Evolutionary conservation across 2,329 filamentous ascomycete species (phyloP), one percentile per base, ranked within the genome.

Genomic region (Chaetomiaceae sp.): DNA sequence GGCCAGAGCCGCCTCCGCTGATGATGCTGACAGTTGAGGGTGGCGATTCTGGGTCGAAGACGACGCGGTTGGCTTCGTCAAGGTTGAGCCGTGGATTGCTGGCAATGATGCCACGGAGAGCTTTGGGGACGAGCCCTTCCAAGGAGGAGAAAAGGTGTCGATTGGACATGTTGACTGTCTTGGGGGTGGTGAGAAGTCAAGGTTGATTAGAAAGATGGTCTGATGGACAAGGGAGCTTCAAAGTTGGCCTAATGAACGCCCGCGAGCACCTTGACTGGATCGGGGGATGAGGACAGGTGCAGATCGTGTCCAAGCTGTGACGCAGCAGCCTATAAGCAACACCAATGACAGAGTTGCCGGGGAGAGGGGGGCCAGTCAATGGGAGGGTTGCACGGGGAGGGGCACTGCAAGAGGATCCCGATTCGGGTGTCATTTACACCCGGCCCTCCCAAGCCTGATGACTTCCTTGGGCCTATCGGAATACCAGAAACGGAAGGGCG

Each of bases 1-100:
- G 77, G 39, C 77, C 77, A 0, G 77, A 79, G 34, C 77, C 77
- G 17, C 77, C 77, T n/a, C 77, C 77, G 20, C 72, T 75, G 63
- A 80, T 72, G 62, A 80, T 66, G 58, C 68, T 71, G 49, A 80
- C 75, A 17, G 71, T 72, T 21, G 69, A 68, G 37, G 59, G 66
- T 55, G 73, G 65, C 51, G 75, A 66, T 8, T 65, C 60, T 1
- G 73, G 72, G 60, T 79, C 70, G 50, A 71, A 77, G 35, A 80
- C 73, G 27, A 79, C 74, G 16, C 74, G 67, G 62, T 79, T 77
- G 50, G 69, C 61, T 56, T 73, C 71, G 55, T 80, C 76, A 1
- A 79, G 65, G 7, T 67, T 67, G 5, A 80, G 69, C 6, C 67
- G 68, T 3, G 76, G 73, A 63, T 79, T 79, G 64, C 76, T 78